Evolutionary conservation across 306 rosid species (phyloP).

Genomic region (Ochetophila trinervis): DNA sequence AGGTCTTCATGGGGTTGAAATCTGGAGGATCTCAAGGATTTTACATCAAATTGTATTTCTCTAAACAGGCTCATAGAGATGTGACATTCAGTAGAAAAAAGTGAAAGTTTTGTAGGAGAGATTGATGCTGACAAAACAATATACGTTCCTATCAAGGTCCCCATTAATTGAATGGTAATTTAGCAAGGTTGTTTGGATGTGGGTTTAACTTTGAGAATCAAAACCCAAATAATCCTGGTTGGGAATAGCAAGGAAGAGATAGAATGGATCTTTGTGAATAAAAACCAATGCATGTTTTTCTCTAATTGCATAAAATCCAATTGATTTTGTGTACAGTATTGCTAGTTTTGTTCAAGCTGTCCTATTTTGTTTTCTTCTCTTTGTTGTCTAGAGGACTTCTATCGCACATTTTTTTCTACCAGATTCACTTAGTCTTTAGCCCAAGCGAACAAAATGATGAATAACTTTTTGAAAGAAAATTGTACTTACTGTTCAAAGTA

Average conservation of each 20-base stretch:
- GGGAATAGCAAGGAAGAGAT: background rate
- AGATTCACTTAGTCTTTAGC: too few relatives aligned
- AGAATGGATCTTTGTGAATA: too few relatives aligned
- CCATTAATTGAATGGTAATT: background rate
- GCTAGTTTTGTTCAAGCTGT: too few relatives aligned
- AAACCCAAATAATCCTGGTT: background rate
- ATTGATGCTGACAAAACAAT: conserved; percentile 15
- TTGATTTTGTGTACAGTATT: too few relatives aligned
- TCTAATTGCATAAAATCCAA: too few relatives aligned
- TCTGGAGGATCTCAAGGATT: background rate
- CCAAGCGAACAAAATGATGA: too few relatives aligned
- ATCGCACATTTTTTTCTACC: too few relatives aligned
- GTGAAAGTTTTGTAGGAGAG: background rate
- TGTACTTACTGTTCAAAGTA: too few relatives aligned
- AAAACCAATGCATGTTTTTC: too few relatives aligned
- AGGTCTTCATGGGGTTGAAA: background rate
- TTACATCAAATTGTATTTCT: background rate
- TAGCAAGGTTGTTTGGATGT: conserved; percentile 14
- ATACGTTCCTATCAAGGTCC: conserved; percentile 7
- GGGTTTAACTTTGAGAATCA: conserved; percentile 9
- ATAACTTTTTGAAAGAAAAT: too few relatives aligned
- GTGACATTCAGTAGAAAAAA: conserved; percentile 5
- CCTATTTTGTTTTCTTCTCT: too few relatives aligned
- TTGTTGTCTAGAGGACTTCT: too few relatives aligned
- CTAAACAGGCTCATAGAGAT: background rate